Base-by-base conservation (phyloP, 2,329 filamentous ascomycete species). In the Curvularia lunata region DNA sequence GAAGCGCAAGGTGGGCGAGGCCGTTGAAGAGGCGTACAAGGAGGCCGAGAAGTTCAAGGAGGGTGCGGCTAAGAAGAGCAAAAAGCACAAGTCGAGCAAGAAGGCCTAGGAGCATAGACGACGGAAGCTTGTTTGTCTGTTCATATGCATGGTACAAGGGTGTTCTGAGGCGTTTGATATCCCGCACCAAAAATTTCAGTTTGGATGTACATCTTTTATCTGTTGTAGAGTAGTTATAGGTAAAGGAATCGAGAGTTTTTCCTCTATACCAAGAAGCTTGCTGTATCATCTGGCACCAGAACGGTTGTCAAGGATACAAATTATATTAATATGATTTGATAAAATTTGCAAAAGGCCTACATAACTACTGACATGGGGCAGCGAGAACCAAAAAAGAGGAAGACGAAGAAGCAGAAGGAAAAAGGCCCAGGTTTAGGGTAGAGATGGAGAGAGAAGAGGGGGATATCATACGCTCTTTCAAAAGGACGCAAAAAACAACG, bases 1-100 rank as follows among this genome's bases (percentile, higher is more conserved):
- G 62, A 94, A 95, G 83, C 83, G 91, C 68, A 96, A 96, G 79
- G 90, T 86, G 48, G 80, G 81, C 7, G 82, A 84, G 66, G 79
- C 81, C 0, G 79, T 83, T 2, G 81, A 79, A 25, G 82, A 84
- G 52, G 80, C 82, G 6, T 69, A 71, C 48, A 75, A 75, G 53
- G 77, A 79, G 55, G 75, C 66, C 0, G 70, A 74, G 52, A 72
- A 73, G 61, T 60, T 68, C 46, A 74, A 71, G 34, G 76, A 78
- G 30, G 60, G 68, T 23, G 73, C 71, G n/a, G 50, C 45, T 21
- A 69, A 69, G 56, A 75, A 74, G 64, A 75, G 75, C 56, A 72
- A 75, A 61, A 73, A 74, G 61, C 67, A 65, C 38, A 73, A 70
- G 54, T 69, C 58, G 63, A 73, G 64, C 68, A 90, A 40, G 86